Evolutionary conservation across 129 eudicot species (phyloP).

Genomic region (Tagetes patula): DNA sequence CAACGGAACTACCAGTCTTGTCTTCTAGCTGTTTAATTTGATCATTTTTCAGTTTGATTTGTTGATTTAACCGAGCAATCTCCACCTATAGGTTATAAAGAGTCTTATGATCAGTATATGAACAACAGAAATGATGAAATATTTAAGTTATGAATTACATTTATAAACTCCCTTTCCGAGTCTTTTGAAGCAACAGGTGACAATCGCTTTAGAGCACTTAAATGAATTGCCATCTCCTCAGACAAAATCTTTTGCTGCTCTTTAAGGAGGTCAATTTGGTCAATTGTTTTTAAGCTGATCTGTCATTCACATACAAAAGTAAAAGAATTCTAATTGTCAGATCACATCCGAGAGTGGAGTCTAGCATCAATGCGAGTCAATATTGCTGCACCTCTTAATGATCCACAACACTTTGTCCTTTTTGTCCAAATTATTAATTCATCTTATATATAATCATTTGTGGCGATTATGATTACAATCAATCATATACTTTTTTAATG

Average conservation of each 20-base stretch:
- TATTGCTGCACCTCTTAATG: background rate
- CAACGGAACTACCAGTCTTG: slow-evolving; percentile 47
- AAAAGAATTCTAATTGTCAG: slow-evolving; percentile 6
- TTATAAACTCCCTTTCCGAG: slow-evolving; percentile 55
- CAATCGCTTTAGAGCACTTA: slow-evolving; percentile 73
- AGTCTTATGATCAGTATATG: slow-evolving; percentile 19
- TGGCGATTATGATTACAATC: background rate
- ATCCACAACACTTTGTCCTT: background rate
- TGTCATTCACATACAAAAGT: slow-evolving; percentile 33
- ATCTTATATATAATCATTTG: background rate
- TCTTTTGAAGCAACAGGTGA: slow-evolving; percentile 57
- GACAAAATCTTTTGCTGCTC: slow-evolving; percentile 92
- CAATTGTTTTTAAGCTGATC: slow-evolving; percentile 68
- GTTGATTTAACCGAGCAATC: slow-evolving; percentile 67
- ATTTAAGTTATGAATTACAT: slow-evolving; percentile 53
- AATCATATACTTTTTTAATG: background rate
- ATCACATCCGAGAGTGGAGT: slow-evolving; percentile 20
- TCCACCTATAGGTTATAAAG: slow-evolving; percentile 48
- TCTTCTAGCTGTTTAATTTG: slow-evolving; percentile 68
- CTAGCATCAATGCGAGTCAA: background rate
- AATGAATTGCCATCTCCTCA: slow-evolving; percentile 89
- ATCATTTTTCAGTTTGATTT: slow-evolving; percentile 57
- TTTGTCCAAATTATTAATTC: background rate
- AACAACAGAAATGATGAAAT: slow-evolving; percentile 9
- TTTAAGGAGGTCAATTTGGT: slow-evolving; percentile 84